Conservation (phyloP, 2,329 filamentous ascomycete species). For the Emergomyces pasteurianus region DNA sequence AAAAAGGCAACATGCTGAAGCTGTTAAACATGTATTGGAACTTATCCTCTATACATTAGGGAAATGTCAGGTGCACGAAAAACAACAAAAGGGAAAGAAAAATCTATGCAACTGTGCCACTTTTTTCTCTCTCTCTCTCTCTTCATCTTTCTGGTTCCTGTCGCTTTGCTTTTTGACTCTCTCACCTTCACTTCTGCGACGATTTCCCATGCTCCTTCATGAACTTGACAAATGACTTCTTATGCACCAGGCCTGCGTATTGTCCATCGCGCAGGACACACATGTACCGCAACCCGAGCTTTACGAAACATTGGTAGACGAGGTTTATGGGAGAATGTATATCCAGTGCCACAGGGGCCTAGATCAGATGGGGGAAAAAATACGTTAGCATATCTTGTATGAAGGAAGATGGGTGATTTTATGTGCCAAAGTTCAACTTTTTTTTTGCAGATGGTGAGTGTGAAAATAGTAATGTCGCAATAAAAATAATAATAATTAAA, state of each 20-base stretch:
- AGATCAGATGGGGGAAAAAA: background rate
- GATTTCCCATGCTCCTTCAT: conserved; percentile 50
- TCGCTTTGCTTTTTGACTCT: no score
- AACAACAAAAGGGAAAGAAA: background rate
- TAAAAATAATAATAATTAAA: no score
- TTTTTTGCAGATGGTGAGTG: no score
- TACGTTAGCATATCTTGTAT: background rate
- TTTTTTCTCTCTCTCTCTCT: no score
- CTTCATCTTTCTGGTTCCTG: no score
- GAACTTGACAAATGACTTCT: conserved; percentile 94
- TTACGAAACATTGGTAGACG: conserved; percentile 93
- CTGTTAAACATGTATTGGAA: no score
- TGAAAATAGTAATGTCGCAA: no score
- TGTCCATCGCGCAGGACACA: conserved; percentile 76
- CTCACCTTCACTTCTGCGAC: background rate
- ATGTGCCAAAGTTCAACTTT: no score
- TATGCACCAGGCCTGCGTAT: conserved; percentile 88
- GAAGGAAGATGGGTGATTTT: no score
- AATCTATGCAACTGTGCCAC: background rate
- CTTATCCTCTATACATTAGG: no score
- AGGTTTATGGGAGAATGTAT: conserved; percentile 84
- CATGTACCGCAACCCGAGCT: conserved; percentile 82
- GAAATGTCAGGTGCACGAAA: background rate
- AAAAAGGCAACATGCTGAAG: no score
- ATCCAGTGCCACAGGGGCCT: conserved; percentile 78